These are phyloP conservation scores for Entomortierella beljakovae DNA, from an alignment of 192 early-diverging fungal genomes.

Conservation along the genomic window DNA sequence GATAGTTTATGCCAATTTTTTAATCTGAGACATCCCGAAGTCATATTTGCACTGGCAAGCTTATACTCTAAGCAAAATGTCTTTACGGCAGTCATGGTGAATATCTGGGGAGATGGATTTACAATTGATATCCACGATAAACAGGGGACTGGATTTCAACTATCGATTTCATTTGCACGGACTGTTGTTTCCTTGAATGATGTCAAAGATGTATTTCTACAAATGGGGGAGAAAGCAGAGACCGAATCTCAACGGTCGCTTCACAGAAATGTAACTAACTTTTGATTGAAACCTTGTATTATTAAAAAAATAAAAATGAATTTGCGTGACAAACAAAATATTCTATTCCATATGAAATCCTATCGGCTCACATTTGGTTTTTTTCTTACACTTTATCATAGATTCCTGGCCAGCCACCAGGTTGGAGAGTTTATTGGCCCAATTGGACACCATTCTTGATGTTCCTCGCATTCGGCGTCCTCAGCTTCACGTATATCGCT, in stretches of 20 bases:
- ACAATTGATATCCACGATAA: neutral
- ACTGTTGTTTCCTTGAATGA: neutral
- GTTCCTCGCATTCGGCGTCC: slow-evolving; percentile 12
- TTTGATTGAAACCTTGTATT: neutral
- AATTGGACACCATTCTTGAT: slow-evolving; percentile 26
- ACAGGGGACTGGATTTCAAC: neutral
- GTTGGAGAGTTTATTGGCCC: slow-evolving; percentile 34
- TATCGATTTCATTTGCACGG: neutral
- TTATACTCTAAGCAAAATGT: neutral
- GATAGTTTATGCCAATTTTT: slow-evolving; percentile 16
- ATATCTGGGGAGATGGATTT: slow-evolving; percentile 9
- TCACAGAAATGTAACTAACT: neutral
- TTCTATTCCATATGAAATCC: too few relatives aligned
- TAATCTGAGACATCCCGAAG: slow-evolving; percentile 6
- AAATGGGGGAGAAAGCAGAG: slow-evolving; percentile 8
- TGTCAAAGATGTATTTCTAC: slow-evolving; percentile 8
- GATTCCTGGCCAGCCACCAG: slow-evolving; percentile 43
- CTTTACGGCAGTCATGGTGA: slow-evolving; percentile 1
- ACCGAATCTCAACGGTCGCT: neutral
- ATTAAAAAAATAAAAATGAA: too few relatives aligned
- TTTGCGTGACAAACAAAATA: too few relatives aligned
- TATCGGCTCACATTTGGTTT: neutral
- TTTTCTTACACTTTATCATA: neutral
- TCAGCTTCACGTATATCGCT: slow-evolving; percentile 18
- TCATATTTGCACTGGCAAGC: slow-evolving; percentile 2